phyloP scores from a whole-genome alignment of 345 rosid species.

The Dipteronia sinensis region DNA sequence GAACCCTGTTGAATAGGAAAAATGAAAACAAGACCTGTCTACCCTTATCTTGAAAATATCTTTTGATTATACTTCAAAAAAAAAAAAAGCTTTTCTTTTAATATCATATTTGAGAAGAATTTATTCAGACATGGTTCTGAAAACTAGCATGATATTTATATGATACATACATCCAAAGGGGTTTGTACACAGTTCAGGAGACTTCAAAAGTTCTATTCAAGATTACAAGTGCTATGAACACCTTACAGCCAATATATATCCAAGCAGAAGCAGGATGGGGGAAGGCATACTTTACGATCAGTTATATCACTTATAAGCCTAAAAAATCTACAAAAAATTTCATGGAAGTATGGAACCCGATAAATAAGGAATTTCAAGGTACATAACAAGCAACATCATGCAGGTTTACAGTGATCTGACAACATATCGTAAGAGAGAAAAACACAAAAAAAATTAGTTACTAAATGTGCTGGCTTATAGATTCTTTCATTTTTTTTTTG shows the following conservation, averaged over 20 bases:
- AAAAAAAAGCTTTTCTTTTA: not conserved
- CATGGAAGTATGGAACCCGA: not conserved
- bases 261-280: not conserved
- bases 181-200: not conserved
- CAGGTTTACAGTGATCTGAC: not conserved
- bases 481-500: not conserved
- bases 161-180: not conserved
- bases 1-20: not conserved
- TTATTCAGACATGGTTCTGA: not conserved
- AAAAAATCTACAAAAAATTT: not conserved
- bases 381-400: slow-evolving; percentile 2
- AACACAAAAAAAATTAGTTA: not conserved
- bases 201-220: not conserved
- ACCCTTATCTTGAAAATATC: not conserved
- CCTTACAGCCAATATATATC: not conserved
- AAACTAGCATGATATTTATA: not conserved
- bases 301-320: not conserved
- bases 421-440: too few relatives aligned
- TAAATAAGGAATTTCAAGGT: not conserved
- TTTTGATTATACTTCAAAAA: not conserved
- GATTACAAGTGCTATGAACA: not conserved
- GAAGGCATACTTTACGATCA: not conserved
- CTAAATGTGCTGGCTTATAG: not conserved
- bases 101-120: not conserved
- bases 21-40: not conserved